Evolutionary conservation across 148 eudicot genomes (phyloP).

Genomic region (Silene uniflora): DNA sequence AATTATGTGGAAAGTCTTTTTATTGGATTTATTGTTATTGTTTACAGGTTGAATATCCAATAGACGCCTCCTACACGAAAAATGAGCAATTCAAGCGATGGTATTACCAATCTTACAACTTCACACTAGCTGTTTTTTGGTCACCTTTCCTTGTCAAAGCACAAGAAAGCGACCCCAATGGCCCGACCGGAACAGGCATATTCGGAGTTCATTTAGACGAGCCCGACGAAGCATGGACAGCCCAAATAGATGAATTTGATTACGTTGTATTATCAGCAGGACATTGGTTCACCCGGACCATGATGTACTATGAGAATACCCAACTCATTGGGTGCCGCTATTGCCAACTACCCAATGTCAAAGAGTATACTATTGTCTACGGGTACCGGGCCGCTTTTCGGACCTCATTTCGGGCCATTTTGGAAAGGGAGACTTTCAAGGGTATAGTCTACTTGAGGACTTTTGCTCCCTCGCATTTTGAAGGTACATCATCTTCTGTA

Average conservation of each 20-base stretch:
- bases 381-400: constrained; percentile 48
- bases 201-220: constrained; percentile 60
- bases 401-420: constrained; percentile 58
- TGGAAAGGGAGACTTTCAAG: constrained; percentile 34
- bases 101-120: constrained; percentile 48
- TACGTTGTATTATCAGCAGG: constrained; percentile 58
- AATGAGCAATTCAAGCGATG: constrained; percentile 57
- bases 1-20: no score
- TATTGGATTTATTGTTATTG: no score
- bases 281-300: constrained; percentile 56
- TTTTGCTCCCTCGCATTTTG: constrained; percentile 66
- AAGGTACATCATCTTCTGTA: constrained; percentile 14
- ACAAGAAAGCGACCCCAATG: constrained; percentile 41
- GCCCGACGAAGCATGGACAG: constrained; percentile 47
- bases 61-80: constrained; percentile 42
- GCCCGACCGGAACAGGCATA: constrained; percentile 46
- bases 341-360: constrained; percentile 42
- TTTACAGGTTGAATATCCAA: constrained; percentile 55
- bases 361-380: constrained; percentile 38
- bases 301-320: constrained; percentile 47
- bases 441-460: constrained; percentile 50
- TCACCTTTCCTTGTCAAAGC: constrained; percentile 35
- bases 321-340: constrained; percentile 53
- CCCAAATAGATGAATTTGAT: constrained; percentile 51
- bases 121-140: constrained; percentile 48